These are phyloP conservation scores for Suillus paluster DNA, from an alignment of 768 basidiomycete species.

Conservation along the genomic window DNA sequence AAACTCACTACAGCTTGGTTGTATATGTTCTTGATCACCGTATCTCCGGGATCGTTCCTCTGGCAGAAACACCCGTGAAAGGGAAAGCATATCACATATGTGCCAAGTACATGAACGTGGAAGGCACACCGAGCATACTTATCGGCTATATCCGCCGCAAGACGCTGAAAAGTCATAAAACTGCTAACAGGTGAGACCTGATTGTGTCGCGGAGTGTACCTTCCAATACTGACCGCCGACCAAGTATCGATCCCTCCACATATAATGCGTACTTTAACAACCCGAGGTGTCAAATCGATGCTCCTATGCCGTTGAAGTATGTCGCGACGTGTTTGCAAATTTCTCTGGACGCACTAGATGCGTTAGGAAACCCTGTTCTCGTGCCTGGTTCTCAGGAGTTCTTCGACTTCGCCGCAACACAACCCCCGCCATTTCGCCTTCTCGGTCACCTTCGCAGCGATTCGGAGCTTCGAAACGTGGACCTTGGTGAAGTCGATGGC, in stretches of 20 bases:
- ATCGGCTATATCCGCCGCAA: constrained; percentile 56
- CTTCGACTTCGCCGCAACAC: constrained; percentile 36
- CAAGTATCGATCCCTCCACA: constrained; percentile 34
- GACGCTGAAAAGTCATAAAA: constrained; percentile 17
- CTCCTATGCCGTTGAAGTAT: constrained; percentile 47
- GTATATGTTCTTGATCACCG: constrained; percentile 63
- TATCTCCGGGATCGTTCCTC: constrained; percentile 40
- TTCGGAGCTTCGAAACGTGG: constrained; percentile 40
- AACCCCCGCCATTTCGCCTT: constrained; percentile 46
- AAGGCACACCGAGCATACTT: constrained; percentile 53
- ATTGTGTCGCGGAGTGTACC: constrained; percentile 1
- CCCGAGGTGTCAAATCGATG: constrained; percentile 44
- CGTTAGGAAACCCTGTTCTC: constrained; percentile 46
- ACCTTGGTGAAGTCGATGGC: constrained; percentile 48
- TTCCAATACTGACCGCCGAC: constrained; percentile 14
- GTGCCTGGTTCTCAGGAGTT: constrained; percentile 43
- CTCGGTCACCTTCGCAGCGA: constrained; percentile 43
- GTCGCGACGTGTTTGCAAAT: constrained; percentile 48
- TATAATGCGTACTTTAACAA: constrained; percentile 37
- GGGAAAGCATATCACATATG: constrained; percentile 60
- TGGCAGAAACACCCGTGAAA: constrained; percentile 54
- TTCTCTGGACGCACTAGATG: constrained; percentile 48
- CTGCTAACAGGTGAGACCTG: constrained; percentile 4
- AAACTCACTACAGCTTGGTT: constrained; percentile 51
- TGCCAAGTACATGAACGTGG: constrained; percentile 60